Conservation (phyloP, 2,329 filamentous ascomycete species). For the Helminthosporium solani region DNA sequence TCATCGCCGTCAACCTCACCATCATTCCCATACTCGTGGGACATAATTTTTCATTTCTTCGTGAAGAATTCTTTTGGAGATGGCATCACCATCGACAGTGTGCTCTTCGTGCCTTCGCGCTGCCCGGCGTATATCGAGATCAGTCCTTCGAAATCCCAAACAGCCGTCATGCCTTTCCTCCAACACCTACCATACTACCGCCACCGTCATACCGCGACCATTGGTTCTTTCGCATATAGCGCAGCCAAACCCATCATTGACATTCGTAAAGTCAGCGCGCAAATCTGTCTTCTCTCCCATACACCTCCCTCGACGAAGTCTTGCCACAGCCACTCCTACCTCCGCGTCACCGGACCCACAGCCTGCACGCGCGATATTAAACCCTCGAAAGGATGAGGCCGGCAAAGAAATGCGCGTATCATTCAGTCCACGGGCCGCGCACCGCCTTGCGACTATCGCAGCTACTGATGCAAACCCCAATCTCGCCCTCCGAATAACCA, state of each 20-base stretch:
- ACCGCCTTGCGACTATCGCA: constrained; percentile 68
- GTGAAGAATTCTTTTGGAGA: constrained; percentile 5
- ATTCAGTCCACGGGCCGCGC: constrained; percentile 73
- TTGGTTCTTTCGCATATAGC: too few species aligned
- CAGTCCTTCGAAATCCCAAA: constrained; percentile 1
- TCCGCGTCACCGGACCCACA: constrained; percentile 18
- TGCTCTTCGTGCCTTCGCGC: constrained; percentile 35
- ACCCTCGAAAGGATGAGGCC: constrained; percentile 77
- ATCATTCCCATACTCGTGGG: too few species aligned
- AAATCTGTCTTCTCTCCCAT: not conserved
- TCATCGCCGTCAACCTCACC: not conserved
- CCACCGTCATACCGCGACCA: constrained; percentile 24
- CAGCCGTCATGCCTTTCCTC: constrained; percentile 6
- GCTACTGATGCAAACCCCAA: constrained; percentile 64
- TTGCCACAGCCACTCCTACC: constrained; percentile 20
- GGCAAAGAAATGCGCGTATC: constrained; percentile 81
- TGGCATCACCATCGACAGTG: constrained; percentile 31
- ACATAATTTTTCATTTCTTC: too few species aligned
- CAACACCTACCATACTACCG: constrained; percentile 24
- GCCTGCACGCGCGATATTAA: constrained; percentile 50
- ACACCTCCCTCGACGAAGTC: constrained; percentile 35
- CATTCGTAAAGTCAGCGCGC: not conserved
- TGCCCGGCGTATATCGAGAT: constrained; percentile 10
- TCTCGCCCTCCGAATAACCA: constrained; percentile 84
- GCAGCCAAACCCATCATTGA: not conserved